Percentiles rank a stretch among this genome's conserved stretches.
phyloP scores from a whole-genome alignment of 345 rosid species.

The Eucalyptus virginea region DNA sequence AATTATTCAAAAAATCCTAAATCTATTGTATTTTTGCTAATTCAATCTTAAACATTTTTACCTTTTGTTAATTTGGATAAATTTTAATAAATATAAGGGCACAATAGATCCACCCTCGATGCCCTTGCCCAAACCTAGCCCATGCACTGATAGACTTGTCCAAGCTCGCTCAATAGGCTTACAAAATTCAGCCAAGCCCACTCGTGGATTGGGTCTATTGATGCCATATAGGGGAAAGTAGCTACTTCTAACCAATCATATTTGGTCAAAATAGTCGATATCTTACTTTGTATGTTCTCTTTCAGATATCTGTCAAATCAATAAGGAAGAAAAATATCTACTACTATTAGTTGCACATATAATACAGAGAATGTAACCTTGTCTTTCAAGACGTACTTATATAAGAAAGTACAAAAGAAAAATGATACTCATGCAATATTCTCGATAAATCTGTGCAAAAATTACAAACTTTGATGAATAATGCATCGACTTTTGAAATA shows the following conservation, averaged over 20 bases:
- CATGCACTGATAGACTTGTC: accelerated
- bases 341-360: background rate
- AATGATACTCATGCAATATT: background rate
- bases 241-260: background rate
- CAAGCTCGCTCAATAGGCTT: background rate
- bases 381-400: background rate
- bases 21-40: accelerated
- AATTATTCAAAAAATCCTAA: too few species aligned
- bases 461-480: background rate
- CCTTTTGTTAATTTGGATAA: too few species aligned
- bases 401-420: background rate
- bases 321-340: background rate
- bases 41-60: background rate
- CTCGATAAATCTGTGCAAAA: background rate
- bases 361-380: background rate
- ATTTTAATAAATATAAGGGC: background rate
- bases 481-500: background rate
- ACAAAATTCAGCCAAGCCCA: background rate
- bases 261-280: background rate
- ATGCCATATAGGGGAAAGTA: background rate
- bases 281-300: background rate
- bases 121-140: background rate
- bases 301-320: background rate
- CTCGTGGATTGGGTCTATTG: background rate
- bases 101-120: too few species aligned